A percentile compares a stretch with the other conserved stretches of the same genome.
These are phyloP conservation scores for Boletellus emodensis DNA, from an alignment of 768 basidiomycete species.

Conservation along the genomic window DNA sequence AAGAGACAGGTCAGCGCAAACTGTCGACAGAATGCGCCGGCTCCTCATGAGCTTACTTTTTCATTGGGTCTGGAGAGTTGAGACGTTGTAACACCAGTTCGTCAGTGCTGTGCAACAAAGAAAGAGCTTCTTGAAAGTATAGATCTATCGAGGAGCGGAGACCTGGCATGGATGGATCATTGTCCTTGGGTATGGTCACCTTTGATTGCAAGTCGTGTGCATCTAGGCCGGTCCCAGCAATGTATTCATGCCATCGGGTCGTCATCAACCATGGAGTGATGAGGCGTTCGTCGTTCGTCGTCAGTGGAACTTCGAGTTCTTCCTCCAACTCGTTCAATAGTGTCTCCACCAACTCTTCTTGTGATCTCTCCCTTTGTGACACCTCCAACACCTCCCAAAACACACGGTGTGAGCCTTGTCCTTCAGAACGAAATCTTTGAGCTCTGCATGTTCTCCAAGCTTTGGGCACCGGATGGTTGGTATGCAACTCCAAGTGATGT, in stretches of 20 bases:
- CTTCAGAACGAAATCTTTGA: not conserved
- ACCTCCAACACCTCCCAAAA: not conserved
- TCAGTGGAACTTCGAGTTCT: not conserved
- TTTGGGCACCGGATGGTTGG: too few relatives aligned
- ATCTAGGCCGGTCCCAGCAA: not conserved
- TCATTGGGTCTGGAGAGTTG: slow-evolving; percentile 7
- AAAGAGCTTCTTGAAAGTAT: slow-evolving; percentile 1
- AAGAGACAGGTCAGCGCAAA: not conserved
- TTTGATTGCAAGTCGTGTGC: not conserved
- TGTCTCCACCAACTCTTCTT: not conserved
- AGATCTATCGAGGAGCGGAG: not conserved
- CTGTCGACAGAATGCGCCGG: not conserved
- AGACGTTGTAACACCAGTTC: slow-evolving; percentile 9
- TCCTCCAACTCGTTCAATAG: not conserved
- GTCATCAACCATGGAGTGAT: slow-evolving; percentile 5
- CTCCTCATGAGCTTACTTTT: slow-evolving; percentile 1
- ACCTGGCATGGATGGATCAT: not conserved
- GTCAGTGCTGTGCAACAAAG: not conserved
- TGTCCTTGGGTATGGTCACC: not conserved
- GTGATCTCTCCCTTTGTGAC: too few relatives aligned
- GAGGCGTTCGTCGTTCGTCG: not conserved
- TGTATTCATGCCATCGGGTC: slow-evolving; percentile 6
- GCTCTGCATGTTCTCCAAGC: not conserved
- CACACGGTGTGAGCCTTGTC: too few relatives aligned
- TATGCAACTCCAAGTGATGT: too few relatives aligned